Evolutionary conservation across 2,329 filamentous ascomycete species (phyloP).

Genomic region (Aspergillus jensenii): DNA sequence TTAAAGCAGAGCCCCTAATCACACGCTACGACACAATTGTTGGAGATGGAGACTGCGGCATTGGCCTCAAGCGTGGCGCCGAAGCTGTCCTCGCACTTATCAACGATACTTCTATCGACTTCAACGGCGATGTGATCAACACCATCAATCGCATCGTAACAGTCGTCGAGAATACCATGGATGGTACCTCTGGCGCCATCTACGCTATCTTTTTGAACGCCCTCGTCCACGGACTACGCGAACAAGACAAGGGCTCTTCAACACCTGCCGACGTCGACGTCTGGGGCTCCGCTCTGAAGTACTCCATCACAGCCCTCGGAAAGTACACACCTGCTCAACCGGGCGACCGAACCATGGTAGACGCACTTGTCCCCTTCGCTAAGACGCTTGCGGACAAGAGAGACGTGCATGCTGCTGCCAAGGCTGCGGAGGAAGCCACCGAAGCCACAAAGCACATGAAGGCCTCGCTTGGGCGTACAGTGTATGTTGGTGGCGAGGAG

Average conservation of each 20-base stretch:
- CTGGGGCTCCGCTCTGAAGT: conserved; percentile 69
- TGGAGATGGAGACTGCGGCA: conserved; percentile 87
- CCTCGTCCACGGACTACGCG: conserved; percentile 66
- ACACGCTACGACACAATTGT: conserved; percentile 76
- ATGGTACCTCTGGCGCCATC: conserved; percentile 73
- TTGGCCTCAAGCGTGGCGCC: conserved; percentile 82
- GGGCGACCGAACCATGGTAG: conserved; percentile 86
- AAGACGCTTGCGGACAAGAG: conserved; percentile 65
- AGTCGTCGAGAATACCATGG: conserved; percentile 69
- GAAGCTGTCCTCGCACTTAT: conserved; percentile 57
- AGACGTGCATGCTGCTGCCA: conserved; percentile 70
- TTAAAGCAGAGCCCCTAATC: conserved; percentile 63
- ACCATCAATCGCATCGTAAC: conserved; percentile 62
- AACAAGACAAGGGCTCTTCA: conserved; percentile 49
- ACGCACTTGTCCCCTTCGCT: conserved; percentile 87
- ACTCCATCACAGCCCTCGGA: conserved; percentile 68
- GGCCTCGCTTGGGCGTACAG: conserved; percentile 78
- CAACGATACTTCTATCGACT: conserved; percentile 36
- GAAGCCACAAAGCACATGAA: conserved; percentile 89
- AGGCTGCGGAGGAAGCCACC: conserved; percentile 72
- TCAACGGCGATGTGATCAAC: conserved; percentile 58
- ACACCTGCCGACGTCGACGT: conserved; percentile 49
- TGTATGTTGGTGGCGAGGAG: conserved; percentile 71
- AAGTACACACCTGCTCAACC: conserved; percentile 87
- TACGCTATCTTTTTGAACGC: conserved; percentile 90